Conservation (phyloP, 257 asterid genomes). For the Solanum rostratum region DNA sequence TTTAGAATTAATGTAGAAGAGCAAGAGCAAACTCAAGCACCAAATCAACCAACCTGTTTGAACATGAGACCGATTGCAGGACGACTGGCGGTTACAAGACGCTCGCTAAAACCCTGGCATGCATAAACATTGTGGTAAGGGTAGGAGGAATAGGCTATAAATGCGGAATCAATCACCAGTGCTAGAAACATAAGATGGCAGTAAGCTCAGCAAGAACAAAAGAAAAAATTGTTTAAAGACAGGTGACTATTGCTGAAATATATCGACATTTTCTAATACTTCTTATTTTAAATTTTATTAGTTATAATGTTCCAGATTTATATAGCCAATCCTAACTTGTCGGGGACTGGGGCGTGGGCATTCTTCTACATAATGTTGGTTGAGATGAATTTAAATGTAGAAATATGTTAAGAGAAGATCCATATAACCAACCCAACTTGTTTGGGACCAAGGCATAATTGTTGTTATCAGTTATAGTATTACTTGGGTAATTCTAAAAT, state of each 20-base stretch:
- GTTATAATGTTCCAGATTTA: not conserved
- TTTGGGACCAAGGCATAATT: not conserved
- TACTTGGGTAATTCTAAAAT: not conserved
- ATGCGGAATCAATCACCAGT: not conserved
- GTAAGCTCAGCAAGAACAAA: not conserved
- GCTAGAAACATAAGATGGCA: not conserved
- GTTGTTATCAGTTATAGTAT: not conserved
- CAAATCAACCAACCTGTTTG: conserved; percentile 56
- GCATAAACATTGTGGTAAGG: conserved; percentile 6
- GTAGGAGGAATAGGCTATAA: not conserved
- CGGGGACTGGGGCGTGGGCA: not conserved
- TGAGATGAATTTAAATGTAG: not conserved
- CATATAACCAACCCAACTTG: not conserved
- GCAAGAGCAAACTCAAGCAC: not conserved
- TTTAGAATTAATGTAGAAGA: not conserved
- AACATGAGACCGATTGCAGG: conserved; percentile 89
- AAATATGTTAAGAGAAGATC: not conserved
- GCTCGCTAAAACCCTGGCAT: conserved; percentile 88
- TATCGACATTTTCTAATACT: not conserved
- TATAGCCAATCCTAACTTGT: not conserved
- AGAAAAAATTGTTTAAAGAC: not conserved
- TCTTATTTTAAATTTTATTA: not conserved
- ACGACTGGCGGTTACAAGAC: conserved; percentile 82
- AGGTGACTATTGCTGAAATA: not conserved
- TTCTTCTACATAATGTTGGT: not conserved